Evolutionary conservation across 176 grass and related monocot species (phyloP), one percentile per base, ranked within the genome.

Genomic region (Musa acuminata): DNA sequence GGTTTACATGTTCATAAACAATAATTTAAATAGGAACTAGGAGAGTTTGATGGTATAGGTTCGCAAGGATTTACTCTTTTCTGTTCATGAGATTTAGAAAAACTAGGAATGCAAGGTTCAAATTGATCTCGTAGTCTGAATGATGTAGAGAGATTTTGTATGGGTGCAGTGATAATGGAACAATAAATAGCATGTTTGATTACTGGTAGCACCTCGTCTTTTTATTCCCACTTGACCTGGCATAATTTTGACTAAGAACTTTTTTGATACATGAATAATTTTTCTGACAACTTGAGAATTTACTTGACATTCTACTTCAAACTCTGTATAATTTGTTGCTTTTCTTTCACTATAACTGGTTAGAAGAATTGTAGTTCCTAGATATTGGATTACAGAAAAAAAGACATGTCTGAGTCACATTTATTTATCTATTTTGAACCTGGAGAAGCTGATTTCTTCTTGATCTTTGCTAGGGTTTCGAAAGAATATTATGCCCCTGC

Each of bases 401-500:
- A 25, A 0, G 11, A 6, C 11, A 22, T 65, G 7, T 22, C 13
- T 1, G 3, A 12, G 22, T 65, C 22, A 26, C 22, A 65, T 29
- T 75, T n/a, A 60, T 59, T 59, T n/a, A 29, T 43, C 17, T 0
- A 48, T 35, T 13, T 59, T 21, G 69, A 57, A 27, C 3, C 51
- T 73, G 20, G 21, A 55, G 21, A 55, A 55, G 52, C 49, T 80
- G 70, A n/a, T 80, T 67, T 43, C 11, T 67, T 72, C 49, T 13
- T 80, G 13, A 73, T 52, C 27, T 52, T 80, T 80, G 22, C 48
- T 77, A 87, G 92, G 92, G 92, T 96, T 78, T 90, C 89, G 51
- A 89, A 96, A 74, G 89, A 96, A 62, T 92, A 88, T 57, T 96
- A 96, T 79, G 89, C 89, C 0, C 93, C 93, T 49, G 89, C 89